phyloP scores from a whole-genome alignment of 192 early-diverging fungal genomes.

The Entophlyctis helioformis region DNA sequence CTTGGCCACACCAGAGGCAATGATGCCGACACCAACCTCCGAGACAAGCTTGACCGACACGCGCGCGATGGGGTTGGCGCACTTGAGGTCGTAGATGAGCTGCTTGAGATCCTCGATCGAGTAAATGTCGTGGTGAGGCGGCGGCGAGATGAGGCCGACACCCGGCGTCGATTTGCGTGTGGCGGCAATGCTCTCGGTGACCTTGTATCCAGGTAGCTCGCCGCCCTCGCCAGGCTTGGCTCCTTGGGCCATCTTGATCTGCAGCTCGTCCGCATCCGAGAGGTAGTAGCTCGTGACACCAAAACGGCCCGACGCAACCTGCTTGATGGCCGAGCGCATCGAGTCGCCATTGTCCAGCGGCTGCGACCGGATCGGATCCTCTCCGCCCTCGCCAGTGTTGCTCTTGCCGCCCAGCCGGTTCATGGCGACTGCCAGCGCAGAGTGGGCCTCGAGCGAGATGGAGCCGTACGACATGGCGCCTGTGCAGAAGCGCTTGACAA shows the following conservation, averaged over 20 bases:
- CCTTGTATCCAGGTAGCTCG: conserved; percentile 60
- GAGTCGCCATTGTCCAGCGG: conserved; percentile 60
- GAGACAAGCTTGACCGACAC: conserved; percentile 96
- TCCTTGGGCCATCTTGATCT: conserved; percentile 99
- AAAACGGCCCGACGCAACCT: conserved; percentile 96
- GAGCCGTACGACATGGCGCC: conserved; percentile 99
- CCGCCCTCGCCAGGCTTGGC: conserved; percentile 98
- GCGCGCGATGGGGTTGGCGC: conserved; percentile 79
- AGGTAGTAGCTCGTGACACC: conserved; percentile 94
- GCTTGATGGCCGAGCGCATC: conserved; percentile 92
- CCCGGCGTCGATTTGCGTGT: conserved; percentile 93
- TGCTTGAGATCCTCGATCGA: conserved; percentile 99
- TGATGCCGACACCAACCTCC: conserved; percentile 94
- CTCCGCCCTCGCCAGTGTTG: conserved; percentile 98
- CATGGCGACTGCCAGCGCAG: conserved; percentile 87
- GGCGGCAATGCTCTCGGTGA: conserved; percentile 40
- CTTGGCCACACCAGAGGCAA: conserved; percentile 94
- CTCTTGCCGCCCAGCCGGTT: conserved; percentile 93
- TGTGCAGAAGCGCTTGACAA: conserved; percentile 92
- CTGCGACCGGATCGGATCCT: conserved; percentile 76
- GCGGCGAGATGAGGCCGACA: conserved; percentile 91
- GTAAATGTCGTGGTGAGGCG: conserved; percentile 99
- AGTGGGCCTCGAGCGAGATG: conserved; percentile 90
- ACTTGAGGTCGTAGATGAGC: conserved; percentile 95
- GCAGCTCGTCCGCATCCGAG: conserved; percentile 89